Evolutionary conservation across 1,139 yeast species (phyloP).

Genomic region (Hanseniaspora gamundiae): DNA sequence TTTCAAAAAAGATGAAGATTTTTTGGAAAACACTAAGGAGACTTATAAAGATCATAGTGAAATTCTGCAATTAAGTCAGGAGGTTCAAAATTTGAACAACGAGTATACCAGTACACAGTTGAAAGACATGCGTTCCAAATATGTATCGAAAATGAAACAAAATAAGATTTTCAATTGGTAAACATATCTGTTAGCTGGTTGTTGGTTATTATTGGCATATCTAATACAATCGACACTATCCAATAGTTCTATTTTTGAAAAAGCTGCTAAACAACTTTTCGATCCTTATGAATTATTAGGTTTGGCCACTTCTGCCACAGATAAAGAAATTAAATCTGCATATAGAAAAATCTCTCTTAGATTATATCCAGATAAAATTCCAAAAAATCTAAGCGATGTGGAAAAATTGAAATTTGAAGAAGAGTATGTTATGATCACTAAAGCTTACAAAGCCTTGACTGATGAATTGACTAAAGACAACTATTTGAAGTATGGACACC

Average conservation of each 20-base stretch:
- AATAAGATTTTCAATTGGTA: not conserved
- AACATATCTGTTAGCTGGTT: conserved; percentile 26
- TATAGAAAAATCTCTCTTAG: conserved; percentile 79
- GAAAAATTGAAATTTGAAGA: conserved; percentile 54
- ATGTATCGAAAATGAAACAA: not conserved
- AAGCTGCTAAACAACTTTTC: conserved; percentile 41
- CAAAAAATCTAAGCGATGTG: conserved; percentile 47
- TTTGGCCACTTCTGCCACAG: conserved; percentile 55
- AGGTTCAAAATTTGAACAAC: conserved; percentile 9
- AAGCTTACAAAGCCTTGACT: conserved; percentile 90
- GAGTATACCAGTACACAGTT: conserved; percentile 9
- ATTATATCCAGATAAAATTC: conserved; percentile 88
- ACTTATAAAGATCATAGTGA: conserved; percentile 2
- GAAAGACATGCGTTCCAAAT: conserved; percentile 13
- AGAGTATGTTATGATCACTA: conserved; percentile 67
- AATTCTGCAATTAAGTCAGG: conserved; percentile 2
- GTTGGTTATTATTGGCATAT: conserved; percentile 30
- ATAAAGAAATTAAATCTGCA: conserved; percentile 65
- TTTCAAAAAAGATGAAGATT: conserved; percentile 7
- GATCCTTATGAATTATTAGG: conserved; percentile 89
- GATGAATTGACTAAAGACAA: conserved; percentile 80
- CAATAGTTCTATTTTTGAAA: conserved; percentile 27
- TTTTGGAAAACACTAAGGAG: conserved; percentile 1
- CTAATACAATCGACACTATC: conserved; percentile 33
- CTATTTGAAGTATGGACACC: conserved; percentile 82